These are phyloP conservation scores for Xylaria scruposa DNA, from an alignment of 495 filamentous ascomycete species.

Conservation along the genomic window DNA sequence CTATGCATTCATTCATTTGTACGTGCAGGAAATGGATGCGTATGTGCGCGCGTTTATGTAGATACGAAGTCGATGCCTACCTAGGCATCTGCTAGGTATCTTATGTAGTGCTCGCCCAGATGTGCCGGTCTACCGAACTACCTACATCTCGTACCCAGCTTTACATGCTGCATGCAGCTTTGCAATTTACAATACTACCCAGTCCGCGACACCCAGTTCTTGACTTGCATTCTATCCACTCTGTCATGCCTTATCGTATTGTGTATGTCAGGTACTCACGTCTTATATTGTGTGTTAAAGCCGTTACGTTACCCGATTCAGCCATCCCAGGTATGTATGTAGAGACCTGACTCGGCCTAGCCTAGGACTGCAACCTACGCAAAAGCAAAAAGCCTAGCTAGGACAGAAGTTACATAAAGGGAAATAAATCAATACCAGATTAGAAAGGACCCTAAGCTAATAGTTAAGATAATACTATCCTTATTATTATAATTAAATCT, in stretches of 20 bases:
- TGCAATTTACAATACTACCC: neutral
- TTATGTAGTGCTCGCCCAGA: neutral
- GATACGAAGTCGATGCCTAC: neutral
- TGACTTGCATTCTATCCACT: too few relatives aligned
- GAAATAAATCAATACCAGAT: neutral
- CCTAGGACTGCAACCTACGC: neutral
- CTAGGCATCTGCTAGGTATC: constrained; percentile 2
- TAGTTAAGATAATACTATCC: neutral
- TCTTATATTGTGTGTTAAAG: too few relatives aligned
- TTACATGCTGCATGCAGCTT: neutral
- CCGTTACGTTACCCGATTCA: too few relatives aligned
- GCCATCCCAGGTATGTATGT: neutral
- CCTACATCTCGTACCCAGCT: neutral
- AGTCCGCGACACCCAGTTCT: neutral
- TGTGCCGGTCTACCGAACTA: neutral
- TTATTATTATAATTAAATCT: neutral
- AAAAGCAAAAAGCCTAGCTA: neutral
- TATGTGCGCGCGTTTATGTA: neutral
- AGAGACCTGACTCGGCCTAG: neutral
- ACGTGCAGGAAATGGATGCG: neutral
- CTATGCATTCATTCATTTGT: neutral
- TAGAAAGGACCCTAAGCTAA: neutral
- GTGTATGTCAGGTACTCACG: too few relatives aligned
- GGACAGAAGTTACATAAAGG: neutral
- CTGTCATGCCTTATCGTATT: too few relatives aligned